A percentile compares a stretch with the other conserved stretches of the same genome.
Conservation (phyloP, 2,329 filamentous ascomycete genomes). For the Coniochaeta ligniaria region DNA sequence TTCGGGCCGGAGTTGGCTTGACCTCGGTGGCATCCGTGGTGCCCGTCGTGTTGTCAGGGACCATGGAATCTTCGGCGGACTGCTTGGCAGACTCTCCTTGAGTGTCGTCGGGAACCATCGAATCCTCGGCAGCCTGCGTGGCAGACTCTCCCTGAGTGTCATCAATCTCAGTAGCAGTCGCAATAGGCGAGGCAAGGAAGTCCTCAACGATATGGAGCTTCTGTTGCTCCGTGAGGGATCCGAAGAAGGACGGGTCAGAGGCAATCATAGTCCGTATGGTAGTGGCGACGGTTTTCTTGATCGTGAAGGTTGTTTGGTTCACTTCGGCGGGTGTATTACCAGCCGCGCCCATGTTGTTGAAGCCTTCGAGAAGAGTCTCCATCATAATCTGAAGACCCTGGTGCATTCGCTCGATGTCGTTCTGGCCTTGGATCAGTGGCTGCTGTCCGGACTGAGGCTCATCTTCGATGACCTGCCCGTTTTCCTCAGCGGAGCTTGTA, state of each 20-base stretch:
- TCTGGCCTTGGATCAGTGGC: background rate
- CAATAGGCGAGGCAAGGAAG: background rate
- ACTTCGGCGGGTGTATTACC: background rate
- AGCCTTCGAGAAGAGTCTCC: background rate
- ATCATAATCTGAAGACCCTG: background rate
- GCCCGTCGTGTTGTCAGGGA: background rate
- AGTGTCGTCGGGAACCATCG: background rate
- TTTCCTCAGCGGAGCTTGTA: background rate
- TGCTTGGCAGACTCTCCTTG: background rate
- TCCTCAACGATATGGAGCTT: background rate
- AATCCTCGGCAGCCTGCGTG: background rate
- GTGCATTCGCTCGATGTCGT: background rate
- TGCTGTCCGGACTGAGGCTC: background rate
- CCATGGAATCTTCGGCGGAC: background rate
- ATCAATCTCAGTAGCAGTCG: background rate
- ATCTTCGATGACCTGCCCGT: background rate
- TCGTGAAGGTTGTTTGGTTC: background rate
- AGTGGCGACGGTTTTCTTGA: background rate
- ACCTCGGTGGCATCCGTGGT: background rate
- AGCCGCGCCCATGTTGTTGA: background rate
- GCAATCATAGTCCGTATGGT: background rate
- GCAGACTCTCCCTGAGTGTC: background rate
- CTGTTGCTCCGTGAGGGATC: background rate
- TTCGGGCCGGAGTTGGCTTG: background rate
- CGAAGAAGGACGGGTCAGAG: background rate